These are phyloP conservation scores for Plasmodium billcollinsi DNA, from an alignment of 169 alveolate species.

Conservation along the genomic window DNA sequence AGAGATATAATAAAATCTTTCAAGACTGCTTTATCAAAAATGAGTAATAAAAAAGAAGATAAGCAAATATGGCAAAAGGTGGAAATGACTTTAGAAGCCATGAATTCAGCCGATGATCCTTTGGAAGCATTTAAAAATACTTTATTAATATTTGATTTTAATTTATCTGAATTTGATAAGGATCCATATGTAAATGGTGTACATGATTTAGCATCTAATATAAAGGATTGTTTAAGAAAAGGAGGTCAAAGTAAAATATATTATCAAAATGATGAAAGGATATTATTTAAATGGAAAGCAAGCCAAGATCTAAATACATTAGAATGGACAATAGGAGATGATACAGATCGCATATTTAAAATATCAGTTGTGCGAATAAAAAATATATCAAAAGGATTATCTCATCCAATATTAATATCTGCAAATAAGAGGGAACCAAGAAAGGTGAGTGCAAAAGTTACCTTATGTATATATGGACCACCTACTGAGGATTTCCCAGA, in stretches of 20 bases:
- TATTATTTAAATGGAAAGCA: conserved; percentile 86
- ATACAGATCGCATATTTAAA: conserved; percentile 86
- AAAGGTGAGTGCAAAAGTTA: conserved; percentile 87
- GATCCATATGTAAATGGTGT: conserved; percentile 95
- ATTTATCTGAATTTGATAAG: conserved; percentile 91
- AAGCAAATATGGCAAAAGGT: conserved; percentile 76
- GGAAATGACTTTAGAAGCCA: conserved; percentile 73
- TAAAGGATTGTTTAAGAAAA: conserved; percentile 89
- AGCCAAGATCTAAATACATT: conserved; percentile 89
- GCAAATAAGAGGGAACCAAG: conserved; percentile 92
- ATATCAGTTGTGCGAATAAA: conserved; percentile 90
- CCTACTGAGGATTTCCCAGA: conserved; percentile 94
- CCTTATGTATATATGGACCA: conserved; percentile 90
- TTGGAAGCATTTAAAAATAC: conserved; percentile 77
- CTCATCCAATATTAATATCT: conserved; percentile 88
- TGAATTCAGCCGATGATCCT: conserved; percentile 77
- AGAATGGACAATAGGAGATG: conserved; percentile 92
- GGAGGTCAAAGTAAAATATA: conserved; percentile 88
- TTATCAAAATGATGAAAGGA: conserved; percentile 81
- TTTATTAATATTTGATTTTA: conserved; percentile 83
- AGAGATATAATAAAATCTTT: conserved; percentile 81
- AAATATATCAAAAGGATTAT: conserved; percentile 92
- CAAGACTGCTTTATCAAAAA: conserved; percentile 64
- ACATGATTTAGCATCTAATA: conserved; percentile 91
- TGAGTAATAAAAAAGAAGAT: conserved; percentile 81